Conservation (phyloP, 805 yeast species). For the Sugiyamaella chiloensis region DNA sequence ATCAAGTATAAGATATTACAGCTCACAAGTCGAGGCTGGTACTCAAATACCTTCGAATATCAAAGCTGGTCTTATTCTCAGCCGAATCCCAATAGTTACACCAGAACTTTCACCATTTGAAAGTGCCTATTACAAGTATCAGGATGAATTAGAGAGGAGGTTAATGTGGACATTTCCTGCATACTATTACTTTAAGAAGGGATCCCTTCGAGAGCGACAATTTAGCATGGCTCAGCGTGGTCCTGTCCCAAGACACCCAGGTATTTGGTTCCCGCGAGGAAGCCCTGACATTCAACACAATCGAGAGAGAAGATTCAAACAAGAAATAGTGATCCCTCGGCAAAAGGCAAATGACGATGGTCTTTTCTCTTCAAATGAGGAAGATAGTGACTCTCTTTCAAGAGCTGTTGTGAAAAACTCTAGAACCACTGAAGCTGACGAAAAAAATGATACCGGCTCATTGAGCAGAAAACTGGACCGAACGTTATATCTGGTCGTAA, state of each 20-base stretch:
- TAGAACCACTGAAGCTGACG: conserved; percentile 76
- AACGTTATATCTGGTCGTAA: conserved; percentile 72
- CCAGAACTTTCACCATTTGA: conserved; percentile 73
- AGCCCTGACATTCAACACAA: conserved; percentile 81
- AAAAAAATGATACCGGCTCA: conserved; percentile 54
- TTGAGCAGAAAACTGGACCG: conserved; percentile 77
- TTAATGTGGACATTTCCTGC: conserved; percentile 98
- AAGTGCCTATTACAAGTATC: conserved; percentile 71
- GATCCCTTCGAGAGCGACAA: conserved; percentile 82
- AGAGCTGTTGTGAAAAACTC: conserved; percentile 68
- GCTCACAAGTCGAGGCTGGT: conserved; percentile 7
- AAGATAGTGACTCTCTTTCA: conserved; percentile 52
- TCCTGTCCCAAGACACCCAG: conserved; percentile 69
- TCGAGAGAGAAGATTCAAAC: conserved; percentile 84
- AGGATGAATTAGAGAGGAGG: conserved; percentile 79
- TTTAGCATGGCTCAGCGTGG: conserved; percentile 71
- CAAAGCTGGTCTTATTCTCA: conserved; percentile 51
- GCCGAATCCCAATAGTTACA: conserved; percentile 82
- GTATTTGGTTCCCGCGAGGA: conserved; percentile 78
- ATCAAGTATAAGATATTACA: conserved; percentile 6
- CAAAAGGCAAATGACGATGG: conserved; percentile 36
- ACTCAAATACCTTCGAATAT: conserved; percentile 17
- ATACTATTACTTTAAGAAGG: conserved; percentile 85
- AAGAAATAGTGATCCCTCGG: conserved; percentile 74
- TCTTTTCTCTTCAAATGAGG: conserved; percentile 19